These are phyloP conservation scores for Paralagenidium karlingii DNA, from an alignment of 352 stramenopile genomes.

Conservation along the genomic window DNA sequence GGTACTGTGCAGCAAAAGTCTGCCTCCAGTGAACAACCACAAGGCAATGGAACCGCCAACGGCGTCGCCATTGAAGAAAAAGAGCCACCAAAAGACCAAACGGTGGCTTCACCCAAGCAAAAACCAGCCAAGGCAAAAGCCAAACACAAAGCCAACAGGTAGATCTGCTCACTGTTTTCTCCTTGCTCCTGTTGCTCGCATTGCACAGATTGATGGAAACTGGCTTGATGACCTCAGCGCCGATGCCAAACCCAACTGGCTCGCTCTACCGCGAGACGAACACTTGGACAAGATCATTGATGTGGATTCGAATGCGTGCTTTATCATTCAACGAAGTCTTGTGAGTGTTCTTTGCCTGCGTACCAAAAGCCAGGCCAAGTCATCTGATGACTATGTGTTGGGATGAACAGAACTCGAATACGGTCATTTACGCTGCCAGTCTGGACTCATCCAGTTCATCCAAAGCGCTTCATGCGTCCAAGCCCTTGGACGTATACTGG, in stretches of 20 bases:
- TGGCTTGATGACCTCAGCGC: no score
- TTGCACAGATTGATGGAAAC: no score
- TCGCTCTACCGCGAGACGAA: slow-evolving; percentile 60
- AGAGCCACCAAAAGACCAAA: no score
- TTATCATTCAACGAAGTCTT: slow-evolving; percentile 82
- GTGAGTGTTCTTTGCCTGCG: slow-evolving; percentile 13
- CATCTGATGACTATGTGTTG: not conserved
- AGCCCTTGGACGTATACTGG: slow-evolving; percentile 77
- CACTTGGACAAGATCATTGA: slow-evolving; percentile 51
- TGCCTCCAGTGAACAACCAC: slow-evolving; percentile 13
- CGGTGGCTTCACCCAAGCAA: no score
- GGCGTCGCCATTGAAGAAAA: slow-evolving; percentile 6
- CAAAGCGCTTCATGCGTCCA: slow-evolving; percentile 32
- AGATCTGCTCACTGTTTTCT: no score
- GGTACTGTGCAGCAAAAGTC: not conserved
- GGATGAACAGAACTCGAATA: slow-evolving; percentile 59
- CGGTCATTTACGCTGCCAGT: slow-evolving; percentile 64
- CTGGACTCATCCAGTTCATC: not conserved
- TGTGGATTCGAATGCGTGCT: slow-evolving; percentile 60
- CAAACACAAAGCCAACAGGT: no score
- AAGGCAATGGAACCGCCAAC: slow-evolving; percentile 13
- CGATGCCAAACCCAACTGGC: slow-evolving; percentile 8
- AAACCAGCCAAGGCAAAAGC: no score
- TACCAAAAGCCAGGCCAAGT: no score
- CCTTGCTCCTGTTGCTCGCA: no score